These are phyloP conservation scores for Zasmidium angulare DNA, from an alignment of 2,329 filamentous ascomycete genomes.

Conservation along the genomic window DNA sequence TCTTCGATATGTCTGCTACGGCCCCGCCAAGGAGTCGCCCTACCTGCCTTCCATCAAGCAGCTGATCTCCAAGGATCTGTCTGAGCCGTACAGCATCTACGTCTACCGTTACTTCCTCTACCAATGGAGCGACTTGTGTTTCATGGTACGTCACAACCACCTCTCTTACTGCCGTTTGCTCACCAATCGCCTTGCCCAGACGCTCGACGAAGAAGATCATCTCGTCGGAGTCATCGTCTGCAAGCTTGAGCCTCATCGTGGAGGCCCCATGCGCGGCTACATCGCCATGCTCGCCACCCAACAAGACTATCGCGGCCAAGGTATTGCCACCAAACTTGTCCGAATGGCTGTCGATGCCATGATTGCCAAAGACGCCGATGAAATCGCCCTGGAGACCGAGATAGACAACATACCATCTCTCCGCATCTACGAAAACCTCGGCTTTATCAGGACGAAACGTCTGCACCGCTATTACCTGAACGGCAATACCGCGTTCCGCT, in stretches of 20 bases:
- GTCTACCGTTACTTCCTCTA: conserved; percentile 98
- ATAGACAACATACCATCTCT: conserved; percentile 88
- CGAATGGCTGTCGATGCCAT: conserved; percentile 88
- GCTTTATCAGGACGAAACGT: conserved; percentile 88
- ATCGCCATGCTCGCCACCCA: conserved; percentile 98
- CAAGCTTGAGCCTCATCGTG: conserved; percentile 87
- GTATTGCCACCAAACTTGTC: conserved; percentile 85
- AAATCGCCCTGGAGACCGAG: conserved; percentile 92
- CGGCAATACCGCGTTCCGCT: conserved; percentile 87
- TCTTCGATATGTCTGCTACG: conserved; percentile 59
- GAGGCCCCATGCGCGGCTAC: conserved; percentile 85
- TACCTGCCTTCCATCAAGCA: conserved; percentile 85
- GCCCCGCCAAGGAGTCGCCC: conserved; percentile 57
- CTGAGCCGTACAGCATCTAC: conserved; percentile 98
- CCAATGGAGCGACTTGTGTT: conserved; percentile 97
- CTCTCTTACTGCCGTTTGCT: background rate
- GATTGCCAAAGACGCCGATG: conserved; percentile 70
- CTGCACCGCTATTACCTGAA: conserved; percentile 95
- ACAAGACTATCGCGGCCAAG: conserved; percentile 74
- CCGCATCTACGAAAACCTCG: conserved; percentile 87
- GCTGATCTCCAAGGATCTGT: conserved; percentile 92
- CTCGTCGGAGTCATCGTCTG: conserved; percentile 91
- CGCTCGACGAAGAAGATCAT: conserved; percentile 55
- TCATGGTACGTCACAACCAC: conserved; percentile 63
- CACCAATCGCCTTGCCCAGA: conserved; percentile 37